Conservation (phyloP, 2,329 filamentous ascomycete genomes). For the Beauveria sp. region DNA sequence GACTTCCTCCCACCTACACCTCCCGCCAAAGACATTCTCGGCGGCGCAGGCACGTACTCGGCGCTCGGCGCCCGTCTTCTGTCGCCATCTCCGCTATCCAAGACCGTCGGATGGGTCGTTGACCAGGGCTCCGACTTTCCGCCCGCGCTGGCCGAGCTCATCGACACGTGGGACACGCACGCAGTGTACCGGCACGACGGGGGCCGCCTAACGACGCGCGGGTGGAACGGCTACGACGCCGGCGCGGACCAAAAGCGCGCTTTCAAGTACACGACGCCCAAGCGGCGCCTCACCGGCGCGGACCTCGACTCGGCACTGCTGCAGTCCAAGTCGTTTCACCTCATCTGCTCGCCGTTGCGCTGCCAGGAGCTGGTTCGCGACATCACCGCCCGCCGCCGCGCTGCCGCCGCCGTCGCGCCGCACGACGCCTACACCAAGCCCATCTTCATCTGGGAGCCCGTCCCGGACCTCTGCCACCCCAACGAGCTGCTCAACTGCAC, state of each 20-base stretch:
- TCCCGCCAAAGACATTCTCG: conserved; percentile 68
- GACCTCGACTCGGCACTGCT: conserved; percentile 63
- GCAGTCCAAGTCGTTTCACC: conserved; percentile 70
- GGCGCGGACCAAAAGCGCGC: conserved; percentile 59
- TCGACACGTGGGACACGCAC: conserved; percentile 70
- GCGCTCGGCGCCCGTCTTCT: conserved; percentile 85
- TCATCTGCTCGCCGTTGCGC: conserved; percentile 73
- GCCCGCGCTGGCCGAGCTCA: conserved; percentile 48
- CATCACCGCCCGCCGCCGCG: conserved; percentile 54
- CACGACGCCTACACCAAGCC: conserved; percentile 44
- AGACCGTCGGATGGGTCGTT: conserved; percentile 78
- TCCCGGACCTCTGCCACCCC: conserved; percentile 78
- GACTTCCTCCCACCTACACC: conserved; percentile 67
- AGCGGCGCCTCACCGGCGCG: conserved; percentile 67
- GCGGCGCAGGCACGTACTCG: conserved; percentile 80
- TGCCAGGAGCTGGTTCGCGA: conserved; percentile 68
- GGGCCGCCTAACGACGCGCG: conserved; percentile 71
- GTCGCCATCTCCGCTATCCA: conserved; percentile 60
- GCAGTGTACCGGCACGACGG: conserved; percentile 60
- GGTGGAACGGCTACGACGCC: conserved; percentile 79
- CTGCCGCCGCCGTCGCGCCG: conserved; percentile 18
- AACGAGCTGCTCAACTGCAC: conserved; percentile 58
- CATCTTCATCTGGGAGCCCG: conserved; percentile 89
- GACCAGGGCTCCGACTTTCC: conserved; percentile 89
- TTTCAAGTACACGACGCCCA: conserved; percentile 84